Evolutionary conservation across 495 filamentous ascomycete genomes (phyloP).

Genomic region (Parmelia sp.): DNA sequence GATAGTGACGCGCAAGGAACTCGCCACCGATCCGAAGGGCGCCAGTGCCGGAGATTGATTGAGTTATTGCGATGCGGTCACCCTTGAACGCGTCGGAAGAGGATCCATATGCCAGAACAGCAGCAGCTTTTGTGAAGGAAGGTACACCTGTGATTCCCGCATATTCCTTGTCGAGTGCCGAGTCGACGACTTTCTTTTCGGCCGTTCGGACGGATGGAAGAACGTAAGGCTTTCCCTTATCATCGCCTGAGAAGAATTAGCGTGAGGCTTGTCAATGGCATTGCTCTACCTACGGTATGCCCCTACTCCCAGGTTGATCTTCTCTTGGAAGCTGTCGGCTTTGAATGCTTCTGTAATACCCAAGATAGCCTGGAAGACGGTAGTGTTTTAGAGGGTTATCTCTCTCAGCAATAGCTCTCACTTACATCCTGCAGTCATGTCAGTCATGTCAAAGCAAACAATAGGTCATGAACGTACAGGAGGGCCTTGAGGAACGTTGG

Average conservation of each 20-base stretch:
- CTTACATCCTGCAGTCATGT: conserved; percentile 31
- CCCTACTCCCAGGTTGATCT: conserved; percentile 89
- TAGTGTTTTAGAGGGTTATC: not conserved
- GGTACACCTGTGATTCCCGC: conserved; percentile 94
- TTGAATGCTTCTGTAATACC: conserved; percentile 97
- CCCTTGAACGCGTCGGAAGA: conserved; percentile 67
- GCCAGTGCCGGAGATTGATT: conserved; percentile 96
- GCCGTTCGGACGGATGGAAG: conserved; percentile 86
- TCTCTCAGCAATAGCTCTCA: conserved; percentile 14
- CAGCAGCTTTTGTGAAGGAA: conserved; percentile 86
- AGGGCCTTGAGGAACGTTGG: conserved; percentile 84
- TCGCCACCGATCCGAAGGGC: conserved; percentile 90
- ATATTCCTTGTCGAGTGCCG: conserved; percentile 89
- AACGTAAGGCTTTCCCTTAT: conserved; percentile 94
- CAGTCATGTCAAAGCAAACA: conserved; percentile 10
- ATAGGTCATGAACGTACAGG: conserved; percentile 56
- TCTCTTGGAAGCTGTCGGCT: conserved; percentile 80
- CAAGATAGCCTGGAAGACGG: conserved; percentile 24
- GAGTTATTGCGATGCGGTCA: conserved; percentile 82
- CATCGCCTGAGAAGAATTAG: conserved; percentile 55
- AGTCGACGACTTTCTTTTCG: conserved; percentile 76
- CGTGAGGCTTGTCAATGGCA: not conserved
- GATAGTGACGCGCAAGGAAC: conserved; percentile 87
- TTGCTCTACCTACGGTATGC: conserved; percentile 42
- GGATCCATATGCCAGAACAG: conserved; percentile 80